Base-by-base conservation (phyloP, 306 rosid genomes). In the Begonia masoniana region DNA sequence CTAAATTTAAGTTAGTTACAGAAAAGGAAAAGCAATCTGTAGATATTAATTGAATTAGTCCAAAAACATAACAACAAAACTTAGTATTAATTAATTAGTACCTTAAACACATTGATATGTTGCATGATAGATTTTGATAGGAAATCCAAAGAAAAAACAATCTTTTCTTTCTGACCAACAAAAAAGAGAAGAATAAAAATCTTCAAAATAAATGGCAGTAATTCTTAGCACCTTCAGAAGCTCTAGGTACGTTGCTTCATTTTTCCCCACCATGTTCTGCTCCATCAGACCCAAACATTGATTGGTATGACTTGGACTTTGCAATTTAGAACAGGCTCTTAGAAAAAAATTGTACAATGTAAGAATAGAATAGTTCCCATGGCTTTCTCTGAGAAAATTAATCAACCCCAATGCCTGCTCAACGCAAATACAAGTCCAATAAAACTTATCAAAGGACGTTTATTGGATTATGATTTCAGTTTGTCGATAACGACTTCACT, bases 271-370 rank as follows among this genome's bases (percentile, higher is more conserved):
- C 78, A 76, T 72, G 61, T 51, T 66, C 42, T 55, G 67, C 60
- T 80, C 97, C 97, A 85, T 88, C 62, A 80, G 65, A 60, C 82
- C 84, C 72, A 88, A 76, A 74, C 97, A 88, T 66, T 67, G 78
- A 49, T 74, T 57, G 55, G 81, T 84, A 74, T 78, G 77, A 64
- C 46, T 41, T 48, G 58, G 39, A 72, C 60, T 80, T 60, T 51
- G 62, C 68, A 61, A 52, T 67, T 70, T 42, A 15, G 71, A 52
- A 65, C 83, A 85, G 63, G 76, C 78, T 35, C 79, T 55, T 54
- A 88, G 69, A 70, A 82, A 68, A 62, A 50, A 58, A 61, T 88
- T 88, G 76, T 63, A 83, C 47, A 78, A 42, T 23, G 77, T 60
- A 43, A 73, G 64, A 36, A 39, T 47, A 35, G 64, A 55, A 51